Evolutionary conservation across 2,329 filamentous ascomycete genomes (phyloP), one percentile per base, ranked within the genome.

Genomic region (Torrubiellomyces zombiae): DNA sequence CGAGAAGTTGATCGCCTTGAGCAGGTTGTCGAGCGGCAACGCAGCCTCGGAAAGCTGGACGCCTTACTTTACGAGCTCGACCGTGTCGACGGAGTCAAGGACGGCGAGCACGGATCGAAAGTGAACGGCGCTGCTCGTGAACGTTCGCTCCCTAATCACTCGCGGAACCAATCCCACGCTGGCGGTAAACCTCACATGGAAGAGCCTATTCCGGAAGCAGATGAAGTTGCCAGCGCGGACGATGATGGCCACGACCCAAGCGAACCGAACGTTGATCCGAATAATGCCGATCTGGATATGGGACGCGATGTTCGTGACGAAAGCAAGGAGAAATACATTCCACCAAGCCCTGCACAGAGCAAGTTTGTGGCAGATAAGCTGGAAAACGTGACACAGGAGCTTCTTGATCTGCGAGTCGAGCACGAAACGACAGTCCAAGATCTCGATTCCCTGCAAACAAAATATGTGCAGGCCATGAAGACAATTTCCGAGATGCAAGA

Each of bases 1-100:
- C 80, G 86, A 18, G 89, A 98, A 44, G 80, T 98, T 34, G 81
- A 94, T 42, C 73, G 86, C 17, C 62, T 98, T 9, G 89, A 95
- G 50, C 81, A 93, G 48, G 82, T 98, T 6, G 73, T 98, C 25
- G 86, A 95, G 50, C 79, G 91, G 24, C 89, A 98, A 50, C 70
- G 89, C 31, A 94, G 85, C 46, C 68, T 98, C 4, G 89, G 89
- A 20, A 92, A 94, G 50, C 67, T 98, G 4, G 89, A 98, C 45
- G 91, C 78, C 26, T 65, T 98, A 6, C 67, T 98, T 1, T 75
- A 91, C 38, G 89, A 98, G 43, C 66, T 95, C 7, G 89, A 95
- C 41, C 63, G 75, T 34, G 69, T 81, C 24, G 73, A 79, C 25
- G 67, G 74, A 28, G 56, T 55, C 15, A 59, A 59, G 30, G 44